Conservation (phyloP, 495 filamentous ascomycete genomes). For the Chaetomidium leptoderma region DNA sequence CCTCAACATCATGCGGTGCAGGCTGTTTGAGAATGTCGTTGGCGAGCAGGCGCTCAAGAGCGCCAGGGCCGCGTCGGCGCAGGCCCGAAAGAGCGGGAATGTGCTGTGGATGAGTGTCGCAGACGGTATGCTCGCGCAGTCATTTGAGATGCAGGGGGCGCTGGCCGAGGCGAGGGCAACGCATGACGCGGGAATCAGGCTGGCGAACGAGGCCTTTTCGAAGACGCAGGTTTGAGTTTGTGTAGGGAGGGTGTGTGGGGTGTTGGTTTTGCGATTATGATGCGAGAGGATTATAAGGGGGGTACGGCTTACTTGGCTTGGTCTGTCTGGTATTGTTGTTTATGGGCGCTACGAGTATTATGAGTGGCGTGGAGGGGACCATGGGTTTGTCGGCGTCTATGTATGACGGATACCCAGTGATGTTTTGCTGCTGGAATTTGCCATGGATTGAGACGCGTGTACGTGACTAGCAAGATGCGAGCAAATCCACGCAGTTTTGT, state of each 20-base stretch:
- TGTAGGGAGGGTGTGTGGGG: background rate
- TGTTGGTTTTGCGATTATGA: background rate
- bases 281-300: background rate
- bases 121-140: slow-evolving; percentile 72
- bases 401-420: slow-evolving; percentile 4
- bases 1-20: slow-evolving; percentile 77
- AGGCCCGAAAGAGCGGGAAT: slow-evolving; percentile 72
- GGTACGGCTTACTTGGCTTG: background rate
- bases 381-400: background rate
- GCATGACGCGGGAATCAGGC: slow-evolving; percentile 24
- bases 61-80: slow-evolving; percentile 64
- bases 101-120: slow-evolving; percentile 81
- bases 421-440: background rate
- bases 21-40: slow-evolving; percentile 80
- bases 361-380: background rate
- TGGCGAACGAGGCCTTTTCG: slow-evolving; percentile 31
- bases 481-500: background rate
- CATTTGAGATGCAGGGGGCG: slow-evolving; percentile 67
- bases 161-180: slow-evolving; percentile 52
- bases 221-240: slow-evolving; percentile 23
- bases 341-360: slow-evolving; percentile 8
- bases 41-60: slow-evolving; percentile 90
- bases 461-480: too few species aligned
- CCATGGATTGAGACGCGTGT: background rate
- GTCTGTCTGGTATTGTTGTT: background rate